These are phyloP conservation scores for Astrothelium subdiscretum DNA, from an alignment of 495 filamentous ascomycete genomes.

Conservation along the genomic window DNA sequence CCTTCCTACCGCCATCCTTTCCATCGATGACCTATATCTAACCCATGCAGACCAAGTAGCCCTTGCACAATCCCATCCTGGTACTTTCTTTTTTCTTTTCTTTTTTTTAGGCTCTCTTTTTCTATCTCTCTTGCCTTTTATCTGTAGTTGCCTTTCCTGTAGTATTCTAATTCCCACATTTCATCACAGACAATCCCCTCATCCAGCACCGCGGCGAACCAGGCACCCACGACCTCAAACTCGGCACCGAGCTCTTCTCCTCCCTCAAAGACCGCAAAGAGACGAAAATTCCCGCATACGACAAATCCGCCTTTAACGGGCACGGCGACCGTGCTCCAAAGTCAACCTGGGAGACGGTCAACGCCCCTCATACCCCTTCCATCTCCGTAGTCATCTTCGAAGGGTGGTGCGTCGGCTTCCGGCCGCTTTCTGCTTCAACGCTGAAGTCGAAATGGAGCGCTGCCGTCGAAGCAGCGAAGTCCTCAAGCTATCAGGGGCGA, in stretches of 20 bases:
- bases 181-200: slow-evolving; percentile 46
- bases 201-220: slow-evolving; percentile 77
- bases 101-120: neutral
- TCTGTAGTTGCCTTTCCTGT: no score
- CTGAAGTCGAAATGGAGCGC: slow-evolving; percentile 46
- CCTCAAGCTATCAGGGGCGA: slow-evolving; percentile 34
- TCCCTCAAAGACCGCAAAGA: slow-evolving; percentile 43
- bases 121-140: no score
- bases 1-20: slow-evolving; percentile 63
- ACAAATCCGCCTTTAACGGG: slow-evolving; percentile 69
- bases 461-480: slow-evolving; percentile 36
- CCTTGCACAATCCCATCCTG: slow-evolving; percentile 50
- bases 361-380: slow-evolving; percentile 38
- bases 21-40: slow-evolving; percentile 88
- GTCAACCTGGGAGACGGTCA: slow-evolving; percentile 50
- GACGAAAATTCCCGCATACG: slow-evolving; percentile 60
- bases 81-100: neutral
- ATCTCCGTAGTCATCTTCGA: slow-evolving; percentile 71
- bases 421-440: slow-evolving; percentile 42
- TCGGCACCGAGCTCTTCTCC: slow-evolving; percentile 50
- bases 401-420: slow-evolving; percentile 89
- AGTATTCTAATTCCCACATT: neutral
- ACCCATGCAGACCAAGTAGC: slow-evolving; percentile 57
- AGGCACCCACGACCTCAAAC: slow-evolving; percentile 69
- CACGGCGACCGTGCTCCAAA: slow-evolving; percentile 63